Conservation (phyloP, 179 eudicot species). For the Beta corolliflora region DNA sequence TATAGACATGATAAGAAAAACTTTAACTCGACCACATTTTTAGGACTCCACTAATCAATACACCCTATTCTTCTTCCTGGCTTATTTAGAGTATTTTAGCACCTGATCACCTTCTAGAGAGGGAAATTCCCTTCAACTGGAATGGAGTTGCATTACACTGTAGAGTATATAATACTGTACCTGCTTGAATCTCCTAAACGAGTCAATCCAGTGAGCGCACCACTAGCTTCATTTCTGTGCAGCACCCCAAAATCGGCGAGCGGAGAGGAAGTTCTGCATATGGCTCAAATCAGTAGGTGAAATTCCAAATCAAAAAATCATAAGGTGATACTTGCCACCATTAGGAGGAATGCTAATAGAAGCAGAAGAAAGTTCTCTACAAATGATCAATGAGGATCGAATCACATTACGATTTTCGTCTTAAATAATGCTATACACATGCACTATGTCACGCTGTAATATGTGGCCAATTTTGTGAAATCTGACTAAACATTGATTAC, state of each 20-base stretch:
- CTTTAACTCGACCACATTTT: neutral
- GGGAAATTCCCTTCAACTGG: neutral
- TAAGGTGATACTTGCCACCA: neutral
- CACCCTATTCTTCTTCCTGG: neutral
- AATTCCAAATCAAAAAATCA: neutral
- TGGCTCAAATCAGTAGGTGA: slow-evolving; percentile 13
- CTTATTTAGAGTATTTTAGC: neutral
- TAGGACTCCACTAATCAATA: neutral
- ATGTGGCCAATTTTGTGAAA: neutral
- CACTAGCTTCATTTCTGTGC: slow-evolving; percentile 99
- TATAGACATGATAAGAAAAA: neutral
- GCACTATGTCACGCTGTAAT: neutral
- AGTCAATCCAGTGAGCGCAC: slow-evolving; percentile 94
- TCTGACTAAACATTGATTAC: neutral
- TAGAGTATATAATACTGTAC: slow-evolving; percentile 34
- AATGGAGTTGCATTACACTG: neutral
- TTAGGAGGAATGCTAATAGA: neutral
- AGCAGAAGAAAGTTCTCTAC: neutral
- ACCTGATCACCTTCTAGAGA: neutral
- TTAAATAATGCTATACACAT: neutral
- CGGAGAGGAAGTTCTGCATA: slow-evolving; percentile 93
- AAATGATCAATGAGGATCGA: neutral
- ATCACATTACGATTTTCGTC: neutral
- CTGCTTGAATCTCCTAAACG: slow-evolving; percentile 99
- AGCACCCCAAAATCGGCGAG: slow-evolving; percentile 95